Base-by-base conservation (phyloP, 176 grass and related monocot genomes). In the Oryza glaberrima region DNA sequence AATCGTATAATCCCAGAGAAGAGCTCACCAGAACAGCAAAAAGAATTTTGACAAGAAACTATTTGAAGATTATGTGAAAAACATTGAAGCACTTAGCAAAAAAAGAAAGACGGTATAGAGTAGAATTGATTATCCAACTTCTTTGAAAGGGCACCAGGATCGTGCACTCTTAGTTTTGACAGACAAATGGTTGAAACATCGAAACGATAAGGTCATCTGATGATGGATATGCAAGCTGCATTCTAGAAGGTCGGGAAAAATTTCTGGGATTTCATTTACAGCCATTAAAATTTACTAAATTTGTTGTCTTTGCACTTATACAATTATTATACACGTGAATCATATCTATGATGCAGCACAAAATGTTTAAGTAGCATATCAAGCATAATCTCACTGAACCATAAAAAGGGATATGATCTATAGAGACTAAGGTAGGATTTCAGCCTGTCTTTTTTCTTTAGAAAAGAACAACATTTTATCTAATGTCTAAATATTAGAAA, bases 11-110 rank as follows among this genome's bases (percentile, higher is more conserved):
- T 77, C 5, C 2, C 9, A 34, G 34, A 72, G 61, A n/a, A 73
- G 54, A 68, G 23, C 2, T 69, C 63, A 58, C 40, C 9, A 75
- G 19, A 69, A 45, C 51, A 69, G 23, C 32, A 76, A 28, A 52
- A 81, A 68, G 6, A 43, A 15, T 0, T 72, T 25, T 64, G 58
- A 58, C 44, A 20, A 20, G 25, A 76, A 67, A 65, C 0, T 12
- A 52, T 72, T 82, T 60, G 48, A 77, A 75, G 70, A 72, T 83
- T 77, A 77, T 69, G n/a, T 58, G 46, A 22, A 77, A 84, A 58
- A 30, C 3, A 77, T 77, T 41, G 20, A 69, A 43, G 34, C 5
- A 10, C 67, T 69, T 69, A 67, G 69, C 19, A 13, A 9, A 13
- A 75, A 49, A 84, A 76, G 3, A 32, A 32, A 4, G 12, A 28